A percentile compares a stretch with the other conserved stretches of the same genome.
These are phyloP conservation scores for Amaranthus cruentus DNA, from an alignment of 148 eudicot genomes.

Conservation along the genomic window DNA sequence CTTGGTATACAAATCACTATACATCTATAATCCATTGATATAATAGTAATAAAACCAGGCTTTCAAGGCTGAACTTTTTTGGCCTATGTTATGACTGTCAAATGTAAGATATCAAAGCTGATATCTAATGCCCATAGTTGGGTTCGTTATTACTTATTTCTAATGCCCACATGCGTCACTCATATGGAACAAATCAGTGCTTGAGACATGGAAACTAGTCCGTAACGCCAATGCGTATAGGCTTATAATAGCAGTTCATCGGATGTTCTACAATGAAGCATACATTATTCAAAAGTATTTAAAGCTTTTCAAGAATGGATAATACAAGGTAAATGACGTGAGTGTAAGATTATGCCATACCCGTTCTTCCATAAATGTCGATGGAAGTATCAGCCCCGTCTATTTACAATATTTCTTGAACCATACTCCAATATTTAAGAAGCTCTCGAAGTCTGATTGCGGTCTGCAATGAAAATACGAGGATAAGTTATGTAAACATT, in stretches of 20 bases:
- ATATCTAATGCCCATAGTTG: too few relatives aligned
- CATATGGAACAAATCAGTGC: too few relatives aligned
- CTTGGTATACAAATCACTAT: too few relatives aligned
- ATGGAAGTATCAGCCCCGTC: conserved; percentile 1
- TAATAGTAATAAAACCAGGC: too few relatives aligned
- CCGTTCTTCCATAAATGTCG: not conserved
- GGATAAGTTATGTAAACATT: not conserved
- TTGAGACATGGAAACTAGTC: too few relatives aligned
- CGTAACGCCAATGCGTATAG: too few relatives aligned
- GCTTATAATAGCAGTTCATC: not conserved
- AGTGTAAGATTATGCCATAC: not conserved
- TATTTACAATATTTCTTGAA: conserved; percentile 80
- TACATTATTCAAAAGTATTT: not conserved
- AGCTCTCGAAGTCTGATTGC: conserved; percentile 86
- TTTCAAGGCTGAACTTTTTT: too few relatives aligned
- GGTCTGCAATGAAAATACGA: conserved; percentile 53
- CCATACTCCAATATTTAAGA: conserved; percentile 86
- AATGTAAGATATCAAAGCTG: too few relatives aligned
- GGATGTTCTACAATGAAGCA: not conserved
- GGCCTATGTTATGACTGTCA: too few relatives aligned
- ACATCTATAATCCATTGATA: too few relatives aligned
- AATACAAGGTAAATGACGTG: not conserved
- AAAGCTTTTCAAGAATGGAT: not conserved
- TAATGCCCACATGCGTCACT: too few relatives aligned
- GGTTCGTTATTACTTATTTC: too few relatives aligned